Conservation (phyloP, 2,329 filamentous ascomycete species). For the Diaporthe ampelina region DNA sequence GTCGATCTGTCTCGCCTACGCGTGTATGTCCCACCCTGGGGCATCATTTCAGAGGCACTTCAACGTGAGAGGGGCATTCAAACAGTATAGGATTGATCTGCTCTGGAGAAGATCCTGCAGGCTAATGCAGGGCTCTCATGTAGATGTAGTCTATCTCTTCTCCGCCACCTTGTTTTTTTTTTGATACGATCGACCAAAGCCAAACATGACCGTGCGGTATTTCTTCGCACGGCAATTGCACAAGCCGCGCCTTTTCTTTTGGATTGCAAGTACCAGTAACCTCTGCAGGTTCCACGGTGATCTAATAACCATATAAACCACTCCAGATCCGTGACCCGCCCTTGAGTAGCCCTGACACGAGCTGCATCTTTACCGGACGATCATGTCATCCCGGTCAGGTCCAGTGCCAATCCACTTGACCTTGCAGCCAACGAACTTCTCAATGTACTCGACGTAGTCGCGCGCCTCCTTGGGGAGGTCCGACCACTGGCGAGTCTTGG, state of each 20-base stretch:
- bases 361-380: constrained; percentile 57
- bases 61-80: background rate
- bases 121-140: constrained; percentile 46
- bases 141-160: constrained; percentile 50
- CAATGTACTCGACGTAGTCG: constrained; percentile 75
- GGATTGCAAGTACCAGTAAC: constrained; percentile 15
- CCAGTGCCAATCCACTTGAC: constrained; percentile 77
- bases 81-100: background rate
- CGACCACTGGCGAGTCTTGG: constrained; percentile 69
- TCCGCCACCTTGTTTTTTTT: constrained; percentile 56
- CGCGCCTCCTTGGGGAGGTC: constrained; percentile 75
- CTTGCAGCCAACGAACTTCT: constrained; percentile 73
- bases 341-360: background rate
- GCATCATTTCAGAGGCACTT: constrained; percentile 20
- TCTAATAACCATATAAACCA: constrained; percentile 23
- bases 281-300: constrained; percentile 13
- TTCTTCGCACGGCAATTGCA: constrained; percentile 58
- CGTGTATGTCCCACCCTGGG: constrained; percentile 41
- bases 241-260: constrained; percentile 47
- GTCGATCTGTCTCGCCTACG: background rate
- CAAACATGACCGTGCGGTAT: constrained; percentile 69
- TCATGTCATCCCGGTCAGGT: constrained; percentile 75
- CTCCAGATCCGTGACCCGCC: constrained; percentile 21
- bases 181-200: constrained; percentile 58
- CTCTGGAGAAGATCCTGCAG: background rate